Base-by-base conservation (phyloP, 306 rosid species). In the Astragalus membranaceus region DNA sequence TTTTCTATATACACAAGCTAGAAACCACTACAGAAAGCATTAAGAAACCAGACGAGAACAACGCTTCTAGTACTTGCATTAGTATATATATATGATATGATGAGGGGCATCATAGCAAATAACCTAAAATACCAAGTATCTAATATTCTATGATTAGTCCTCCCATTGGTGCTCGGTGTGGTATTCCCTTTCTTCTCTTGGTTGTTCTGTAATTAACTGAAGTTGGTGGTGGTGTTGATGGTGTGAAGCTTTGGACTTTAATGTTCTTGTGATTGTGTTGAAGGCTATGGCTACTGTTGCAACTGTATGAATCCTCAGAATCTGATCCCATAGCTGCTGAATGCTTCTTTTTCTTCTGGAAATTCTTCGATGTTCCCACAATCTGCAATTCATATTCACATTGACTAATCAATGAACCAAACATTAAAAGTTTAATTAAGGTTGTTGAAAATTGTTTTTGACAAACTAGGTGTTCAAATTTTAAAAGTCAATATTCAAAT, bases 151-250 rank as follows among this genome's bases (percentile, higher is more conserved):
- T 84, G 56, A 88, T 74, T 64, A 93, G 88, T 52, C 90, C 98
- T 55, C 95, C 97, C 91, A 95, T 80, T 39, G 97, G 99, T 48
- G 97, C 89, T 37, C 99, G 72, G 81, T 91, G 97, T 0, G 99
- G 99, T 32, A 95, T 95, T 35, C 99, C 99, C 91, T 95, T 95
- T 74, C 99, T 82, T 57, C 97, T 81, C 80, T 91, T 95, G 57
- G 97, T 88, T 6, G 95, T 89, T 77, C 93, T 81, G 85, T 85
- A 86, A 75, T 74, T 91, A 39, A 75, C 88, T 1, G 96, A 84
- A 75, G 97, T 91, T 58, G 93, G 97, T 0, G 96, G 97, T 12
- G 99, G 99, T 9, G 97, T 95, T 0, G 96, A 88, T 8, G 99
- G 97, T 2, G 96, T 70, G 82, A 95, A 95, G 82, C 96, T 91